Percentiles rank a stretch among this genome's conserved stretches.
phyloP scores from a whole-genome alignment of 2,329 filamentous ascomycete species.

The Paraphoma sp. region DNA sequence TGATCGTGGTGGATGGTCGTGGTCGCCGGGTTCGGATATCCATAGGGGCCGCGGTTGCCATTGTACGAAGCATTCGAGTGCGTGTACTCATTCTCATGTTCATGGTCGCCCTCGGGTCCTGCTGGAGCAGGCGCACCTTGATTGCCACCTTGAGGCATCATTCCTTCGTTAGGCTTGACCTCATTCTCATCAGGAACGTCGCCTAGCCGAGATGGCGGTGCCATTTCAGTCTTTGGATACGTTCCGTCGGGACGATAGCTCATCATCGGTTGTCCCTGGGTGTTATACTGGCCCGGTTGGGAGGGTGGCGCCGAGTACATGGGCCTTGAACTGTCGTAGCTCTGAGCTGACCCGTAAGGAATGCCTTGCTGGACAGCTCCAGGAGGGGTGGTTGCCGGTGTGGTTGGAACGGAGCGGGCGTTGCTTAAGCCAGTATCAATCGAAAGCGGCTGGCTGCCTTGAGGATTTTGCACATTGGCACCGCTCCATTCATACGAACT shows the following conservation, averaged over 20 bases:
- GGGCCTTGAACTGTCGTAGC: conserved; percentile 77
- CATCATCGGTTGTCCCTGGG: conserved; percentile 69
- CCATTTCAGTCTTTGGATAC: conserved; percentile 89
- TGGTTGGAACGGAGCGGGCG: conserved; percentile 84
- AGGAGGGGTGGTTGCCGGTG: conserved; percentile 89
- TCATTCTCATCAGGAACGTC: conserved; percentile 68
- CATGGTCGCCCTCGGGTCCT: conserved; percentile 75
- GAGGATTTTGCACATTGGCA: conserved; percentile 50
- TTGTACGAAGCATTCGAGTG: conserved; percentile 78
- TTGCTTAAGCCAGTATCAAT: conserved; percentile 82
- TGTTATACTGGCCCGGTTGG: conserved; percentile 71
- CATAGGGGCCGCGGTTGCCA: conserved; percentile 75
- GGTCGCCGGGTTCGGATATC: conserved; percentile 73
- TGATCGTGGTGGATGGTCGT: conserved; percentile 74
- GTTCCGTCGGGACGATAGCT: conserved; percentile 58
- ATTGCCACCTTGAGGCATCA: conserved; percentile 57
- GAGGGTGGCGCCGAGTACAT: conserved; percentile 77
- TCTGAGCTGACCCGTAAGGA: conserved; percentile 74
- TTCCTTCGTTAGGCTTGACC: conserved; percentile 68
- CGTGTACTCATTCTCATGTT: conserved; percentile 84
- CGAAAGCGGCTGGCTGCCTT: conserved; percentile 74
- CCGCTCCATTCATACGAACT: conserved; percentile 79
- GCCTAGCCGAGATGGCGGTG: conserved; percentile 72
- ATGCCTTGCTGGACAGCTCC: conserved; percentile 81
- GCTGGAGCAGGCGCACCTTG: conserved; percentile 61